These are phyloP conservation scores for Vicia faba DNA, from an alignment of 306 rosid genomes.

Conservation along the genomic window DNA sequence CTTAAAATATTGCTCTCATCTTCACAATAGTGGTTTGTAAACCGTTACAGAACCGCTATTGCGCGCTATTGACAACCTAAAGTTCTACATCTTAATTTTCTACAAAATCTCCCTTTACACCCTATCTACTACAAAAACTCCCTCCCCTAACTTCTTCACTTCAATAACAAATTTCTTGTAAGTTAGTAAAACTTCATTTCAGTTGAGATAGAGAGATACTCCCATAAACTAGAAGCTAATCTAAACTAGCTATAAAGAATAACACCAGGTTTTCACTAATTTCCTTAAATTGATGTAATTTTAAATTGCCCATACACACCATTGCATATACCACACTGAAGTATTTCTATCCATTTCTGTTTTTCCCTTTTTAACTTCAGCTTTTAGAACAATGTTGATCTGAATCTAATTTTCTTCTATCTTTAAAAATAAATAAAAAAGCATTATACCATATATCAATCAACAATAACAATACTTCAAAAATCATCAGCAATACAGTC, in stretches of 20 bases:
- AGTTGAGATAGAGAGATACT: background rate
- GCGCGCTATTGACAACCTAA: too few relatives aligned
- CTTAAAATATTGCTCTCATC: too few relatives aligned
- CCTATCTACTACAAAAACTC: background rate
- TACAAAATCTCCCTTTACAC: background rate
- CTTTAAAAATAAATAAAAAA: too few relatives aligned
- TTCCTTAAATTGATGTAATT: background rate
- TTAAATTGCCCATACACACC: background rate
- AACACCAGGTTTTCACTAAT: conserved; percentile 12
- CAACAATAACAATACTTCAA: background rate
- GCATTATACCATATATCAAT: background rate
- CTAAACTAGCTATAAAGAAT: background rate
- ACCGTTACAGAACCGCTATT: too few relatives aligned
- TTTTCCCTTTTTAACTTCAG: background rate
- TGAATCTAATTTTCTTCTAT: conserved; percentile 9
- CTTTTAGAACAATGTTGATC: background rate
- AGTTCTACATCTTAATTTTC: background rate
- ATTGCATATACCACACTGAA: background rate
- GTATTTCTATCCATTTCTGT: background rate
- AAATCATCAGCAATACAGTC: conserved; percentile 4
- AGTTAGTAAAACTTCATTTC: background rate
- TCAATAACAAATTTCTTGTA: background rate
- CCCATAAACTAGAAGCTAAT: background rate
- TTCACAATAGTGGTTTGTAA: too few relatives aligned
- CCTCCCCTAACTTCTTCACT: background rate